phyloP scores from a whole-genome alignment of 1,284 basidiomycete species.

The Sporisorium exsertum region DNA sequence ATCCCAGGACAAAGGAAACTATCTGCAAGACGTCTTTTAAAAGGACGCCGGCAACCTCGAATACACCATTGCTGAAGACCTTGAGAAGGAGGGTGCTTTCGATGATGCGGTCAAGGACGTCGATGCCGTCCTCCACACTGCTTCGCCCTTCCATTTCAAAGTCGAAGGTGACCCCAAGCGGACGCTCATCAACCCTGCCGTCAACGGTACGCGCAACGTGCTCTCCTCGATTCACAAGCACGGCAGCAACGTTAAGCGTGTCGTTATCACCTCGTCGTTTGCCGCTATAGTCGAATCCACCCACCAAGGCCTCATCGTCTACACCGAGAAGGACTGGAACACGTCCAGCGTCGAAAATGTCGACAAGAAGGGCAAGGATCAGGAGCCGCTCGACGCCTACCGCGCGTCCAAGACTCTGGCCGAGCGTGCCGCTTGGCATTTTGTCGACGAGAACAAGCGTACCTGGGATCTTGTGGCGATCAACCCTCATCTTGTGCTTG shows the following conservation, averaged over 20 bases:
- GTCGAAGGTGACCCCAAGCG: slow-evolving; percentile 60
- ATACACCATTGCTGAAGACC: slow-evolving; percentile 74
- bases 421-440: slow-evolving; percentile 73
- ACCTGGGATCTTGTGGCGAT: slow-evolving; percentile 54
- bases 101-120: slow-evolving; percentile 79
- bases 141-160: slow-evolving; percentile 72
- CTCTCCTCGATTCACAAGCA: slow-evolving; percentile 74
- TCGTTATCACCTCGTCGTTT: slow-evolving; percentile 78
- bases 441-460: slow-evolving; percentile 51
- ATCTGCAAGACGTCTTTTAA: slow-evolving; percentile 73
- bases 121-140: slow-evolving; percentile 76
- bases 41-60: slow-evolving; percentile 72
- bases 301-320: slow-evolving; percentile 45
- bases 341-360: slow-evolving; percentile 72
- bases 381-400: slow-evolving; percentile 72
- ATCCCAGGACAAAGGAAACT: slow-evolving; percentile 73
- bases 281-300: slow-evolving; percentile 72
- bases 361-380: slow-evolving; percentile 48
- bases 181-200: slow-evolving; percentile 75
- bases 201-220: slow-evolving; percentile 76
- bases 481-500: slow-evolving; percentile 63
- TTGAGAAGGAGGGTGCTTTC: slow-evolving; percentile 75
- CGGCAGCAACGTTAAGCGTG: slow-evolving; percentile 73
- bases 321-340: slow-evolving; percentile 77
- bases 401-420: slow-evolving; percentile 77